phyloP scores from a whole-genome alignment of 2,329 filamentous ascomycete genomes.

The Xylariaceae sp. region DNA sequence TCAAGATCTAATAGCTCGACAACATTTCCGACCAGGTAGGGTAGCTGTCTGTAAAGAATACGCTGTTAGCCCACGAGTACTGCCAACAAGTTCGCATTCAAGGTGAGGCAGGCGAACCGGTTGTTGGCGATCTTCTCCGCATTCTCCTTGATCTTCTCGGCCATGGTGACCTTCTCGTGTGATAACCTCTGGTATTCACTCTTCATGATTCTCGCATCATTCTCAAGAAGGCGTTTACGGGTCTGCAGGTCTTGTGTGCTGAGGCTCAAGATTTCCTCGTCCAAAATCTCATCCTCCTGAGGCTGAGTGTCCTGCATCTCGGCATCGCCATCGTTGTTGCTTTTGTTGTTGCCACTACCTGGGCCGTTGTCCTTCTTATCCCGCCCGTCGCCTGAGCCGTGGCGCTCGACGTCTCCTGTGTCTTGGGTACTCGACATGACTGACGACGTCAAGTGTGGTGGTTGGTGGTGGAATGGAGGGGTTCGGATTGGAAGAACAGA shows the following conservation, averaged over 20 bases:
- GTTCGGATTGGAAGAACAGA: background rate
- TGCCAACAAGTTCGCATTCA: background rate
- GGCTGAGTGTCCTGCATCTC: slow-evolving; percentile 84
- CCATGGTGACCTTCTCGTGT: slow-evolving; percentile 94
- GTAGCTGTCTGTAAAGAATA: slow-evolving; percentile 68
- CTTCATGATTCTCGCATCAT: slow-evolving; percentile 97
- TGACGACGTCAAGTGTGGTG: slow-evolving; percentile 1
- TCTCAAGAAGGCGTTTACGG: slow-evolving; percentile 85
- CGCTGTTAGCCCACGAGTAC: slow-evolving; percentile 12
- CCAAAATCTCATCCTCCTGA: slow-evolving; percentile 74
- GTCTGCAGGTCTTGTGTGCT: slow-evolving; percentile 94
- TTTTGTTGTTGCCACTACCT: slow-evolving; percentile 52
- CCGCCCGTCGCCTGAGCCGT: slow-evolving; percentile 35
- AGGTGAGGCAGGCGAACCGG: slow-evolving; percentile 53
- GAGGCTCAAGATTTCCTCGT: slow-evolving; percentile 87
- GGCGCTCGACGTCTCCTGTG: slow-evolving; percentile 26
- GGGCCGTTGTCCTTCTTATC: slow-evolving; percentile 50
- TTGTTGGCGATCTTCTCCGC: slow-evolving; percentile 99
- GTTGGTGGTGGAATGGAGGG: background rate
- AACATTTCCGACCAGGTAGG: slow-evolving; percentile 96
- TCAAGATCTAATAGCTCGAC: slow-evolving; percentile 96
- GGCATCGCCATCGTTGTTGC: slow-evolving; percentile 64
- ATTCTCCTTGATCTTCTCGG: slow-evolving; percentile 99
- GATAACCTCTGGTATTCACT: slow-evolving; percentile 91
- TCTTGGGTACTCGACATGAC: slow-evolving; percentile 32